phyloP scores from a whole-genome alignment of 2,329 filamentous ascomycete genomes.

The Trichoderma simmonsii region DNA sequence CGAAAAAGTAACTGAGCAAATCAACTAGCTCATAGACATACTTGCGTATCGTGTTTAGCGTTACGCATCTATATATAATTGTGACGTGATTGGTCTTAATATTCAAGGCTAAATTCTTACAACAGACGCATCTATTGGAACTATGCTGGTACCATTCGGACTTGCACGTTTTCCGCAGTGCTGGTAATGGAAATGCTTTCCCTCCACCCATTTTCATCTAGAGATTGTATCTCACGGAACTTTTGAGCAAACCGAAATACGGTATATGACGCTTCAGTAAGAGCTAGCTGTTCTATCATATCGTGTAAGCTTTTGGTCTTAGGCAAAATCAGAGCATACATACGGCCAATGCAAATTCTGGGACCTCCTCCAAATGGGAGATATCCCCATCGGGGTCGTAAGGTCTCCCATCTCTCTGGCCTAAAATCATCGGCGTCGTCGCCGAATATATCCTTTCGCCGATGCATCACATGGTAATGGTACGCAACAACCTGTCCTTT shows the following conservation, averaged over 20 bases:
- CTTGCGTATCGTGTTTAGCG: no score
- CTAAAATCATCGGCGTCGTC: background rate
- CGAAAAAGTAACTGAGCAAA: no score
- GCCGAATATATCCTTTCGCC: background rate
- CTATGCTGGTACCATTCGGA: no score
- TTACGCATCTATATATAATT: no score
- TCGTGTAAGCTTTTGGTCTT: background rate
- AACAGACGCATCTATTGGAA: no score
- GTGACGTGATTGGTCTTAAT: no score
- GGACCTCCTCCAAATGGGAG: no score
- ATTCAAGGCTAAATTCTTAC: no score
- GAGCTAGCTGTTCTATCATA: background rate
- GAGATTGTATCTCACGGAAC: background rate
- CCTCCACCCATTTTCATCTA: background rate
- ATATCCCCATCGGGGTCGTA: background rate
- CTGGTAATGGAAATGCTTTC: background rate
- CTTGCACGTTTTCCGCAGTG: background rate
- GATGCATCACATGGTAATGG: slow-evolving; percentile 22
- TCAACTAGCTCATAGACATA: no score
- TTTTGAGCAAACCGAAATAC: background rate
- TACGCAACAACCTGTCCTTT: slow-evolving; percentile 37
- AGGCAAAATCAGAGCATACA: background rate
- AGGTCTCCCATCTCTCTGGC: slow-evolving; percentile 1
- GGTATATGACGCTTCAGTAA: background rate
- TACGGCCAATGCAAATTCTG: background rate